Conservation (phyloP, 345 rosid genomes). For the Aegle marmelos region DNA sequence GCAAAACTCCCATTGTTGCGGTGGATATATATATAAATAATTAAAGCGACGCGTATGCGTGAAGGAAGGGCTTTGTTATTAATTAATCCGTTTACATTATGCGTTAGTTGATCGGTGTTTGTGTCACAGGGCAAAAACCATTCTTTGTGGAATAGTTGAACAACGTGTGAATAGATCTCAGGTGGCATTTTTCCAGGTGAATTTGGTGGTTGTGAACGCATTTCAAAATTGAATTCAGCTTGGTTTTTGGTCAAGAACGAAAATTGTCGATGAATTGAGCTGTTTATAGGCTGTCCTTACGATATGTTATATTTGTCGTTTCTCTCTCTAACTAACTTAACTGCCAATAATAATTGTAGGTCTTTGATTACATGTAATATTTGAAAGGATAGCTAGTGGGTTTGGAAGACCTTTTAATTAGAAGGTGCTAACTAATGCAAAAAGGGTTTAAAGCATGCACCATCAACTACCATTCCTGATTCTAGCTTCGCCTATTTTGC, state of each 20-base stretch:
- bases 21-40: no score
- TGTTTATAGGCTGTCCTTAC: conserved; percentile 23
- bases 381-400: no score
- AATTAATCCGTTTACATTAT: neutral
- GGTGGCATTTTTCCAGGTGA: neutral
- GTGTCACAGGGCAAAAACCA: no score
- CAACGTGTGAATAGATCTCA: neutral
- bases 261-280: conserved; percentile 17
- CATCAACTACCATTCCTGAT: no score
- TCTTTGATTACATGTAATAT: neutral
- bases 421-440: no score
- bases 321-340: conserved; percentile 1
- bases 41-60: neutral
- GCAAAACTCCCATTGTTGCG: conserved; percentile 16
- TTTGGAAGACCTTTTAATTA: no score
- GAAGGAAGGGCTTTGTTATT: neutral
- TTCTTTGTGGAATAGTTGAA: neutral
- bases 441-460: no score
- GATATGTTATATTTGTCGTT: neutral
- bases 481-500: no score
- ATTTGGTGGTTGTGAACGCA: neutral
- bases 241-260: neutral
- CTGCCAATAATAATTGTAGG: neutral
- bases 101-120: no score
- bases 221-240: neutral